Evolutionary conservation across 306 rosid species (phyloP), one percentile per base, ranked within the genome.

Genomic region (Gynostemma pentaphyllum): DNA sequence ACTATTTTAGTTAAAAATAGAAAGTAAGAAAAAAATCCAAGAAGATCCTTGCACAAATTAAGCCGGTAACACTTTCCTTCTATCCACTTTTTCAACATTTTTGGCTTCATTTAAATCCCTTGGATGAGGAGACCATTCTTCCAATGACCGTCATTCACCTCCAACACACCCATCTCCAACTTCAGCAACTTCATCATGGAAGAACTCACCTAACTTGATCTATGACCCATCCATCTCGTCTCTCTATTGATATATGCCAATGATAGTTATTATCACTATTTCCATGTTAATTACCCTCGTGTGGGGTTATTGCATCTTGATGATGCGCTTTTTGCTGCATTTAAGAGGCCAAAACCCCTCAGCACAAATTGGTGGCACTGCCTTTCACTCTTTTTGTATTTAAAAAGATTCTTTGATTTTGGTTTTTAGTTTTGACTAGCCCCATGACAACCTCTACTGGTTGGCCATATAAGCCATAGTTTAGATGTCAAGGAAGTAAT

Each of bases 71-170:
- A n/a, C n/a, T n/a, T n/a, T n/a, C n/a, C n/a, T n/a, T n/a, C n/a
- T n/a, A n/a, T n/a, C n/a, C n/a, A n/a, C n/a, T n/a, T n/a, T n/a
- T n/a, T n/a, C n/a, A n/a, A n/a, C 32, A 9, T 13, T 40, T 79
- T 75, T 12, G 88, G 87, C 69, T 84, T 83, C 62, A 87, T 53
- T 21, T 87, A 87, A 39, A 87, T 71, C 48, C 90, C 95, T 77
- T 81, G 81, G 42, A 87, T 19, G 18, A 83, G 27, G 63, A 83
- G 78, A 39, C 95, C 95, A 12, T 81, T 67, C 64, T 87, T 87
- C 87, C 87, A 87, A 10, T 62, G 4, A 4, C 84, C 81, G 5
- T 72, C 69, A 19, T 19, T 45, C 28, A 76, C 36, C 67, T 81
- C 88, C 6, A 24, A 45, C 39, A 80, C 72, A 11, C 68, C 63